Conservation (phyloP, 164 flowering plant species). For the Pachysandra terminalis region DNA sequence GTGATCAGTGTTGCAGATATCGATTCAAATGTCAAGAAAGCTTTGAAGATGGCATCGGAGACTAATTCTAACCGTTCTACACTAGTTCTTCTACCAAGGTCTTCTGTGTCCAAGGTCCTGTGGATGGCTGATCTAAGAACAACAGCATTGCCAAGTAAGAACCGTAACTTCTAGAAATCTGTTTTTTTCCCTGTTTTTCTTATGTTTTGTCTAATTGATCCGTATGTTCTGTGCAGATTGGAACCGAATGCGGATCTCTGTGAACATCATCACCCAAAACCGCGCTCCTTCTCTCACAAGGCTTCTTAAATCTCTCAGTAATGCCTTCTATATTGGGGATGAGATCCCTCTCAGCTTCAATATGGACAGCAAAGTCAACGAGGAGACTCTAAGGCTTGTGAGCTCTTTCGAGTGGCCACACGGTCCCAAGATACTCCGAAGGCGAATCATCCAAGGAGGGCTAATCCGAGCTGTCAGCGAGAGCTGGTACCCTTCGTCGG, state of each 20-base stretch:
- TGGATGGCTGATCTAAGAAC: slow-evolving; percentile 96
- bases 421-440: slow-evolving; percentile 70
- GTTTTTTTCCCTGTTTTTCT: neutral
- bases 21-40: slow-evolving; percentile 68
- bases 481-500: slow-evolving; percentile 95
- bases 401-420: slow-evolving; percentile 84
- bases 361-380: slow-evolving; percentile 96
- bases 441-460: slow-evolving; percentile 97
- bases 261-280: slow-evolving; percentile 92
- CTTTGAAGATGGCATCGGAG: slow-evolving; percentile 77
- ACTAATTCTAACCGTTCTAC: slow-evolving; percentile 40
- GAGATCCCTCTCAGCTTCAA: slow-evolving; percentile 84
- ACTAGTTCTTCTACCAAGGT: slow-evolving; percentile 61
- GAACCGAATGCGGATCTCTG: slow-evolving; percentile 78
- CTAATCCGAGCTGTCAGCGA: slow-evolving; percentile 96
- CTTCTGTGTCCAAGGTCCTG: slow-evolving; percentile 73
- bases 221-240: slow-evolving; percentile 58
- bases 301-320: slow-evolving; percentile 72
- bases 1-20: slow-evolving; percentile 66
- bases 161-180: neutral
- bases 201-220: slow-evolving; percentile 3
- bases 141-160: slow-evolving; percentile 92
- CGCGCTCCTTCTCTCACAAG: slow-evolving; percentile 64
- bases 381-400: slow-evolving; percentile 58
- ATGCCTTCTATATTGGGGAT: slow-evolving; percentile 80